Evolutionary conservation across 176 grass and related monocot genomes (phyloP).

Genomic region (Triticum urartu): DNA sequence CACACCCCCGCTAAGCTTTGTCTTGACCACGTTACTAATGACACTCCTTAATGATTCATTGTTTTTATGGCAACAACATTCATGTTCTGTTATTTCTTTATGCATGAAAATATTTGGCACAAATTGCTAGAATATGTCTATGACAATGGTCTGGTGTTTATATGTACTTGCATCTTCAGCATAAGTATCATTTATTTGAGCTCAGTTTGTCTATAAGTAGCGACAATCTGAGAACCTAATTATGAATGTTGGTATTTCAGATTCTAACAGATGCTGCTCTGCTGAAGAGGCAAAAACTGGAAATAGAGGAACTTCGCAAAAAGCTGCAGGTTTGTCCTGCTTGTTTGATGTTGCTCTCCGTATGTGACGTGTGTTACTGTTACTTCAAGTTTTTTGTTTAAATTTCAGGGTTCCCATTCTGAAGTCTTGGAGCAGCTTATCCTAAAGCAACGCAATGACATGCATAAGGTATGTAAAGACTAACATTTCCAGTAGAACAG

Average conservation of each 20-base stretch:
- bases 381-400: conserved; percentile 24
- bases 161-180: background rate
- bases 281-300: conserved; percentile 85
- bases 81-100: background rate
- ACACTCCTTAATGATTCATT: too few species aligned
- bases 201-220: conserved; percentile 19
- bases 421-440: conserved; percentile 92
- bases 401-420: conserved; percentile 90
- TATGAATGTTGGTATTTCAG: conserved; percentile 31
- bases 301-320: conserved; percentile 87
- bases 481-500: background rate
- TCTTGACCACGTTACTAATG: too few species aligned
- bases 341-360: conserved; percentile 19
- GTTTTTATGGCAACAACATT: too few species aligned
- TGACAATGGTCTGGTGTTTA: background rate
- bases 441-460: conserved; percentile 86
- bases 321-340: conserved; percentile 69
- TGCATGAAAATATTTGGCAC: background rate
- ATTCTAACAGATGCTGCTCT: conserved; percentile 94
- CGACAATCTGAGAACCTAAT: conserved; percentile 12
- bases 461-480: conserved; percentile 76
- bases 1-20: too few species aligned
- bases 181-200: background rate
- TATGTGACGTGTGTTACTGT: conserved; percentile 10
- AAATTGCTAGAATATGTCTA: background rate